A percentile compares a stretch with the other conserved stretches of the same genome.
Evolutionary conservation across 177 flowering plant genomes (phyloP).

Genomic region (Vitis hybrid): DNA sequence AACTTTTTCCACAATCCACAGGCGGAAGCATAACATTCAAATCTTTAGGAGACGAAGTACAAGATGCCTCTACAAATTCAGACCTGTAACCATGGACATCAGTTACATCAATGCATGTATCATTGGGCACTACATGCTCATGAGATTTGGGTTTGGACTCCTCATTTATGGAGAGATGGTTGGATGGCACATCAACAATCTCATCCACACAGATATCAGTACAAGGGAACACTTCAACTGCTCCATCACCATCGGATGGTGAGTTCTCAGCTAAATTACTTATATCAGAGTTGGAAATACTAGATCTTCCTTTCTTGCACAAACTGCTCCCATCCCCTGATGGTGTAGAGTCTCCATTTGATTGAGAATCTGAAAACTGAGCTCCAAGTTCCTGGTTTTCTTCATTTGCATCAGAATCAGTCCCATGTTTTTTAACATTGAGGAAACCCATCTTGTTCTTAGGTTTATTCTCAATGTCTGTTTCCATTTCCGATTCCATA

Average conservation of each 20-base stretch:
- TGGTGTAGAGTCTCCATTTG: slow-evolving; percentile 47
- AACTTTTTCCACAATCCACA: slow-evolving; percentile 22
- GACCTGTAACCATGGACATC: slow-evolving; percentile 15
- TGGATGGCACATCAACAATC: slow-evolving; percentile 21
- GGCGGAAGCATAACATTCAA: slow-evolving; percentile 14
- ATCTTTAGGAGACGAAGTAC: slow-evolving; percentile 24
- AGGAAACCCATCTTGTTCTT: slow-evolving; percentile 27
- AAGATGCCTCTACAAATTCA: slow-evolving; percentile 33
- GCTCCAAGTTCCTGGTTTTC: slow-evolving; percentile 30
- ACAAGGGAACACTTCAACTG: slow-evolving; percentile 27
- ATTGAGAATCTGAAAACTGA: slow-evolving; percentile 54
- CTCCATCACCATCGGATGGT: slow-evolving; percentile 37
- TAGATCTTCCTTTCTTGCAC: slow-evolving; percentile 34
- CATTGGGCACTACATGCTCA: slow-evolving; percentile 18
- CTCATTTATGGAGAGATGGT: slow-evolving; percentile 14
- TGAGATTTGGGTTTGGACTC: slow-evolving; percentile 21
- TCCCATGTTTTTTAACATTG: slow-evolving; percentile 20
- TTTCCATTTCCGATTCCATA: slow-evolving; percentile 84
- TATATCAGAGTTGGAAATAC: slow-evolving; percentile 39
- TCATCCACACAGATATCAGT: slow-evolving; percentile 23
- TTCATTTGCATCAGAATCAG: slow-evolving; percentile 44
- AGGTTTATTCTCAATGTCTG: slow-evolving; percentile 53
- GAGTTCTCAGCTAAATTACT: slow-evolving; percentile 38
- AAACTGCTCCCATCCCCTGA: slow-evolving; percentile 56
- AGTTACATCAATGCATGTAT: slow-evolving; percentile 15